Evolutionary conservation across 805 yeast genomes (phyloP), one percentile per base, ranked within the genome.

Genomic region (Torulaspora gathmanii): DNA sequence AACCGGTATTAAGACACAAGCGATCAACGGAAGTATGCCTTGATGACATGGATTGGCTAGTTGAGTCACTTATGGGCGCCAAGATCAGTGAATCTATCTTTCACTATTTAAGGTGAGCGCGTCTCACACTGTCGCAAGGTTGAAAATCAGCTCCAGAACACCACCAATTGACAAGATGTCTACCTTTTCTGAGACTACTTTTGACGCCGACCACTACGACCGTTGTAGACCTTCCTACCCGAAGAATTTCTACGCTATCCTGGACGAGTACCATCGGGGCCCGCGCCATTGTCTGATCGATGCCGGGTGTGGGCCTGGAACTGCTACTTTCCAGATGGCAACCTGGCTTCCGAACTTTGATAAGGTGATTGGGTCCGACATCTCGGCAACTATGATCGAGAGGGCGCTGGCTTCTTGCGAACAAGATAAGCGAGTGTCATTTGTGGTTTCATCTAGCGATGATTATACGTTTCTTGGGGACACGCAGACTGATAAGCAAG

Each of bases 241-340:
- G 0, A 56, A 54, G 3, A 51, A 59, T 4, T 72, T 83, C 42
- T 82, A 72, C 55, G 57, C 70, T 1, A 58, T 61, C 25, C 51
- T 83, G 19, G 35, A 62, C 6, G 45, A 51, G 1, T 80, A 72
- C 56, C 80, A 77, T 57, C 58, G 59, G 12, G 65, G 74, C 53
- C 44, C 63, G 52, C 50, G 56, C 1, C 42, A 59, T 1, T 48
- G 69, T n/a, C 75, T 80, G 2, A 59, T 86, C 10, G 96, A 88
- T 64, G 66, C 83, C 3, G 95, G 93, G 0, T 83, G 89, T 62
- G 95, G 95, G 0, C 77, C 93, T 0, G 95, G 95, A 0, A 79
- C 79, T 49, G 91, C 83, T 1, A 74, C 90, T 0, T 70, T 74
- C 46, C 77, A 79, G 33, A 37, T 65, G 40, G 50, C 43, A 6